Conservation (phyloP, 2,329 filamentous ascomycete genomes). For the Lasiodiplodia theobromae region DNA sequence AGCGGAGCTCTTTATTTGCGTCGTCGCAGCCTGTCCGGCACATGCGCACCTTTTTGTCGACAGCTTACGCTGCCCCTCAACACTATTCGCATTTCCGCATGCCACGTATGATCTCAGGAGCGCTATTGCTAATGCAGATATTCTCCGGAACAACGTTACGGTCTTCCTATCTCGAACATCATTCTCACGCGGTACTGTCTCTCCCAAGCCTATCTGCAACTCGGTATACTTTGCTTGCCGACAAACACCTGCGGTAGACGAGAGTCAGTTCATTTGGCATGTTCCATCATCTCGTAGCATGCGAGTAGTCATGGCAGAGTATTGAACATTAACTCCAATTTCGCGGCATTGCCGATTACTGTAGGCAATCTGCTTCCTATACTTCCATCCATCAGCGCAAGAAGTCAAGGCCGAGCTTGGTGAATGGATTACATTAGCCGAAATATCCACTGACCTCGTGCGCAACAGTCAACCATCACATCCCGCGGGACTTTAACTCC, state of each 20-base stretch:
- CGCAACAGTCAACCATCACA: not conserved
- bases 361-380: not conserved
- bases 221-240: too few species aligned
- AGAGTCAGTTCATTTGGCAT: too few species aligned
- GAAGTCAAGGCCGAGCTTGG: not conserved
- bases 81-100: not conserved
- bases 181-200: not conserved
- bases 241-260: too few species aligned
- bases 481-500: not conserved
- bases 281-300: not conserved
- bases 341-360: not conserved
- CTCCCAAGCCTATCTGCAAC: not conserved
- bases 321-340: not conserved
- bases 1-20: not conserved
- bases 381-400: not conserved
- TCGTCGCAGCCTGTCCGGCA: not conserved
- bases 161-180: conserved; percentile 3
- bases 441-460: not conserved
- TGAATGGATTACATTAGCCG: not conserved
- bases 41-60: not conserved
- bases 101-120: not conserved
- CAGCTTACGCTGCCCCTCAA: not conserved
- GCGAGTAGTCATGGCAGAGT: not conserved
- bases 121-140: not conserved
- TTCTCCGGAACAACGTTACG: not conserved